A percentile compares a stretch with the other conserved stretches of the same genome.
phyloP scores from a whole-genome alignment of 2,329 filamentous ascomycete species.

The Pseudogymnoascus sp. region DNA sequence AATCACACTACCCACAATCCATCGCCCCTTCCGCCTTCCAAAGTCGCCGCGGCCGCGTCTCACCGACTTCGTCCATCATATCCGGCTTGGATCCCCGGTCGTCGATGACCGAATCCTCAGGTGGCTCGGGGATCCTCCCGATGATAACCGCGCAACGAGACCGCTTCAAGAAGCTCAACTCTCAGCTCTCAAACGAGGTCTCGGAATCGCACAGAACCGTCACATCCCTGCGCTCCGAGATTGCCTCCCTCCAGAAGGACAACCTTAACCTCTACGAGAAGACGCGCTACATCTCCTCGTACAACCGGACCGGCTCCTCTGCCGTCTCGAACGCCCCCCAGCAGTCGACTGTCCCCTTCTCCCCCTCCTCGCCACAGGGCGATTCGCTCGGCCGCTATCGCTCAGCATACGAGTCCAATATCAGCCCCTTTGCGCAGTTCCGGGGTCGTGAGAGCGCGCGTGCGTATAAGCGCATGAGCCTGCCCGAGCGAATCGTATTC shows the following conservation, averaged over 20 bases:
- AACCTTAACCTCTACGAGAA: constrained; percentile 97
- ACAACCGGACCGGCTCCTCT: constrained; percentile 61
- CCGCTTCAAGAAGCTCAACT: constrained; percentile 94
- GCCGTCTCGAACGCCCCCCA: constrained; percentile 67
- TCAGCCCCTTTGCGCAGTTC: constrained; percentile 94
- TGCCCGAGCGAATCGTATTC: constrained; percentile 85
- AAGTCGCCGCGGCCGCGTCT: constrained; percentile 60
- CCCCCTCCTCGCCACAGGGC: constrained; percentile 48
- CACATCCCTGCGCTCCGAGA: constrained; percentile 80
- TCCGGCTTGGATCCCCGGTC: constrained; percentile 77
- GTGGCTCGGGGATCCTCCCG: constrained; percentile 82
- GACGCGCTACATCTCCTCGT: constrained; percentile 90
- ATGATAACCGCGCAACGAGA: constrained; percentile 98
- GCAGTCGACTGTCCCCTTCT: constrained; percentile 60
- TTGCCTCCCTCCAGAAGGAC: constrained; percentile 88
- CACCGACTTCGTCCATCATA: constrained; percentile 95
- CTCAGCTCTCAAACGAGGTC: constrained; percentile 82
- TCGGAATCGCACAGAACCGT: constrained; percentile 76
- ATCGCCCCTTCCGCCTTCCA: constrained; percentile 40
- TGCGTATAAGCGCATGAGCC: constrained; percentile 86
- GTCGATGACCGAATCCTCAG: constrained; percentile 39
- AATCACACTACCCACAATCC: constrained; percentile 68
- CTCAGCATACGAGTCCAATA: constrained; percentile 87
- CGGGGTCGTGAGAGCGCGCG: constrained; percentile 85
- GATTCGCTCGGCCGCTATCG: constrained; percentile 77